Evolutionary conservation across 2,329 filamentous ascomycete genomes (phyloP), one percentile per base, ranked within the genome.

Genomic region (Lecanosticta acicola): DNA sequence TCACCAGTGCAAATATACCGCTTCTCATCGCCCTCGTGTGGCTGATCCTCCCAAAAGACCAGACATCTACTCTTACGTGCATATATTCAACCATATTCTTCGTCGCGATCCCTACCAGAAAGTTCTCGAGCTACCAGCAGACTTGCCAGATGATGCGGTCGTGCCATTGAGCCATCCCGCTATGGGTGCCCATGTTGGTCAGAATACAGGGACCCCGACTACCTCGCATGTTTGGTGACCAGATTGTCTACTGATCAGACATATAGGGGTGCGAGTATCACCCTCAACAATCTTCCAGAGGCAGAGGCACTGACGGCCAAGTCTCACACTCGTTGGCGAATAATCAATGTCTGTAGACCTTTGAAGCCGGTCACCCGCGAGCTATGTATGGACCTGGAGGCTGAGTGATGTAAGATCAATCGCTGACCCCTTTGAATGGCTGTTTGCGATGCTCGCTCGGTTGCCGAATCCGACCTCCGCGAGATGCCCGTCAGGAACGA

Each of bases 21-120:
- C n/a, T 17, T 14, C n/a, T 35, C 33, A 5, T 35, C 33, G 8
- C 33, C 33, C n/a, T 8, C 33, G 16, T 14, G 33, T n/a, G 11
- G 13, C 33, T 48, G n/a, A 34, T 49, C 41, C 32, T 50, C 49
- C 46, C 46, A 52, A 19, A 52, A 48, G 7, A 50, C 49, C 1
- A 48, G n/a, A 45, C 46, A 49, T 29, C 51, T 45, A n/a, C 52
- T 36, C 34, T 54, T 49, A 39, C n/a, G 47, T 49, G 4, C 29
- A 38, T 19, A 17, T 39, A 13, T 32, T 43, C 39, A 20, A 9
- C 9, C 42, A 49, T 11, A 39, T 41, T 10, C 4, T 43, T 7
- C 42, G 47, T 3, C 24, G 40, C 10, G 29, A 41, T 10, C 38
- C 39, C 11, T 45, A 35, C 26, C 18, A 45, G 16, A 38, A 33